Evolutionary conservation across 331 rosid genomes (phyloP).

Genomic region (Spiraea crenata): DNA sequence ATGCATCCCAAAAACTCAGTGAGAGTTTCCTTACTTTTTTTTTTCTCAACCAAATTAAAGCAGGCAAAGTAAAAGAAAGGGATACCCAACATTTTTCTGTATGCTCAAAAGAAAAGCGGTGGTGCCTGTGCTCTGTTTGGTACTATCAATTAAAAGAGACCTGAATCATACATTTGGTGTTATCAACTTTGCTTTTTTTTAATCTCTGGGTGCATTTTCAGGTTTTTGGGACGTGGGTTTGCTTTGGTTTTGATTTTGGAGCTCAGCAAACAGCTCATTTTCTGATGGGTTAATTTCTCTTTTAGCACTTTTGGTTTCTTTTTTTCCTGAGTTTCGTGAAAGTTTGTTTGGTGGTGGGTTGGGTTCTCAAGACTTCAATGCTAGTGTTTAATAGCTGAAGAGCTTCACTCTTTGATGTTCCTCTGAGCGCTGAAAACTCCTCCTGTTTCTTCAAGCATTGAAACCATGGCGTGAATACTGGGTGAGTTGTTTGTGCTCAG

Average conservation of each 20-base stretch:
- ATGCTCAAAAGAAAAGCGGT: not conserved
- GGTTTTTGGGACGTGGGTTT: slow-evolving; percentile 10
- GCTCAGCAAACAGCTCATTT: slow-evolving; percentile 24
- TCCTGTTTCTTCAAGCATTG: slow-evolving; percentile 16
- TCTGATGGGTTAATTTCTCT: slow-evolving; percentile 21
- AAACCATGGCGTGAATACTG: slow-evolving; percentile 22
- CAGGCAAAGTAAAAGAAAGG: not conserved
- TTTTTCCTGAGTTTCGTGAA: slow-evolving; percentile 25
- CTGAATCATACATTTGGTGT: slow-evolving; percentile 32
- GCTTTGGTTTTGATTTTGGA: slow-evolving; percentile 18
- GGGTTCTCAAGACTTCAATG: slow-evolving; percentile 12
- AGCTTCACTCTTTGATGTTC: slow-evolving; percentile 27
- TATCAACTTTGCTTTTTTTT: slow-evolving; percentile 29
- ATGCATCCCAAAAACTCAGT: slow-evolving; percentile 40
- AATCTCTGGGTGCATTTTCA: slow-evolving; percentile 7
- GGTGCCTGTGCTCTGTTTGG: not conserved
- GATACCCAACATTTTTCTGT: not conserved
- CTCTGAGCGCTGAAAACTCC: slow-evolving; percentile 22
- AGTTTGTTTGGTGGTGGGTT: slow-evolving; percentile 26
- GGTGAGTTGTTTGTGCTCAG: slow-evolving; percentile 20
- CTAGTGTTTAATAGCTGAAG: not conserved
- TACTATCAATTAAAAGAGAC: not conserved
- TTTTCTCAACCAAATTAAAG: slow-evolving; percentile 12
- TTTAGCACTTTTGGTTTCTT: slow-evolving; percentile 25
- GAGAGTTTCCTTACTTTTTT: slow-evolving; percentile 8